phyloP scores from a whole-genome alignment of 106 monocot genomes.

The Chionographis japonica region DNA sequence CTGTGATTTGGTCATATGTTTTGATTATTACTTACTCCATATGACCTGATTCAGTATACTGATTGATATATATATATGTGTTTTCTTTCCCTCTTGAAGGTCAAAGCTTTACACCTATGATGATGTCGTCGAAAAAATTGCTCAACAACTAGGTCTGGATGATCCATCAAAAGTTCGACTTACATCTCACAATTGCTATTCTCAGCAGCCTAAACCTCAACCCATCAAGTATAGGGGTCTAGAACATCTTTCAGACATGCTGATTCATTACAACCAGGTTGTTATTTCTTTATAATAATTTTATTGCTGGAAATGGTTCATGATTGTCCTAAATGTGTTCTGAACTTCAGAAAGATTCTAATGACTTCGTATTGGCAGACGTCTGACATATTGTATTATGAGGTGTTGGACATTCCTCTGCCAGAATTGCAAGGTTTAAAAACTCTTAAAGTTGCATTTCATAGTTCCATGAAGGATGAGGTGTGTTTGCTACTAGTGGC shows the following conservation, averaged over 20 bases:
- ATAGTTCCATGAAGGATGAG: constrained; percentile 91
- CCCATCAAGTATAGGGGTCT: constrained; percentile 91
- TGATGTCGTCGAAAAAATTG: constrained; percentile 95
- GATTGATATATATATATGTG: background rate
- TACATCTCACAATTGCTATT: constrained; percentile 98
- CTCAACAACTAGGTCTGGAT: constrained; percentile 73
- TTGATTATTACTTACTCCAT: background rate
- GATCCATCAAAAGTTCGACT: constrained; percentile 89
- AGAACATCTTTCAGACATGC: constrained; percentile 91
- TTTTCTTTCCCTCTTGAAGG: constrained; percentile 28
- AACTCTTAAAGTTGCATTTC: constrained; percentile 94
- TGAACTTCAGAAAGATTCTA: background rate
- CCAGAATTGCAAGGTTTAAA: constrained; percentile 94
- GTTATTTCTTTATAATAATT: background rate
- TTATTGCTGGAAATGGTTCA: background rate
- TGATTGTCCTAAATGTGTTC: background rate
- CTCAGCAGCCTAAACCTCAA: constrained; percentile 99
- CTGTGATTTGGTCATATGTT: background rate
- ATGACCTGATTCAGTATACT: background rate
- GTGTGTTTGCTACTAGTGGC: constrained; percentile 15
- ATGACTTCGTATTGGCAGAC: constrained; percentile 40
- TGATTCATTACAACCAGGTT: constrained; percentile 98
- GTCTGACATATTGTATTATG: constrained; percentile 96
- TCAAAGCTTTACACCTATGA: constrained; percentile 89
- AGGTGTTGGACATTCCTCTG: constrained; percentile 92